Evolutionary conservation across 352 stramenopile genomes (phyloP).

Genomic region (Globisporangium nagaii): DNA sequence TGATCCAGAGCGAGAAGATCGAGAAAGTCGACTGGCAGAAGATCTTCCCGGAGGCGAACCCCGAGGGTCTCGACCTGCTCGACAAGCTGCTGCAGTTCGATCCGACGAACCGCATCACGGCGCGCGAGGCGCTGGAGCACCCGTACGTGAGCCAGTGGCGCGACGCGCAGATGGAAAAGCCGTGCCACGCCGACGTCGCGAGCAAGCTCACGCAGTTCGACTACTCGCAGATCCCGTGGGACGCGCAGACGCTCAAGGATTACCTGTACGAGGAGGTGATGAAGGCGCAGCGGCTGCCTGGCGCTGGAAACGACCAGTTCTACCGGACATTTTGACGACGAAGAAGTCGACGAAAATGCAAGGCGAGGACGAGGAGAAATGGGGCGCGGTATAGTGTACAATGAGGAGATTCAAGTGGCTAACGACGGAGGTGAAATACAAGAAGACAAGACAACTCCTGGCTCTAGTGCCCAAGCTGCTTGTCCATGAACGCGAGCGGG

Average conservation of each 20-base stretch:
- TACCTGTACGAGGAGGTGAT: slow-evolving; percentile 83
- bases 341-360: not conserved
- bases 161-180: slow-evolving; percentile 50
- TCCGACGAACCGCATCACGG: slow-evolving; percentile 81
- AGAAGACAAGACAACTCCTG: not conserved
- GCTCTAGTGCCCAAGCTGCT: not conserved
- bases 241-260: slow-evolving; percentile 72
- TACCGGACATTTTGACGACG: not conserved
- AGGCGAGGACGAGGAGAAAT: not conserved
- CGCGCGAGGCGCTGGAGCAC: slow-evolving; percentile 77
- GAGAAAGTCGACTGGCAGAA: slow-evolving; percentile 72
- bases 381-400: not conserved
- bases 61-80: slow-evolving; percentile 82
- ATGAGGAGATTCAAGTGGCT: not conserved
- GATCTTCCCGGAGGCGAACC: slow-evolving; percentile 81
- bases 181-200: slow-evolving; percentile 46
- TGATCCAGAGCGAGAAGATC: slow-evolving; percentile 64
- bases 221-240: slow-evolving; percentile 63
- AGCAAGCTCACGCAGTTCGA: slow-evolving; percentile 63
- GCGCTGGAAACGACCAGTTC: not conserved
- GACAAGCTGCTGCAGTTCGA: slow-evolving; percentile 87
- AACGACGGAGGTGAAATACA: not conserved
- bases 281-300: slow-evolving; percentile 33
- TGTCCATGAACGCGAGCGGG: slow-evolving; percentile 13
- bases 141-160: slow-evolving; percentile 87